Evolutionary conservation across 768 basidiomycete genomes (phyloP).

Genomic region (Boletus rubroflammeus): DNA sequence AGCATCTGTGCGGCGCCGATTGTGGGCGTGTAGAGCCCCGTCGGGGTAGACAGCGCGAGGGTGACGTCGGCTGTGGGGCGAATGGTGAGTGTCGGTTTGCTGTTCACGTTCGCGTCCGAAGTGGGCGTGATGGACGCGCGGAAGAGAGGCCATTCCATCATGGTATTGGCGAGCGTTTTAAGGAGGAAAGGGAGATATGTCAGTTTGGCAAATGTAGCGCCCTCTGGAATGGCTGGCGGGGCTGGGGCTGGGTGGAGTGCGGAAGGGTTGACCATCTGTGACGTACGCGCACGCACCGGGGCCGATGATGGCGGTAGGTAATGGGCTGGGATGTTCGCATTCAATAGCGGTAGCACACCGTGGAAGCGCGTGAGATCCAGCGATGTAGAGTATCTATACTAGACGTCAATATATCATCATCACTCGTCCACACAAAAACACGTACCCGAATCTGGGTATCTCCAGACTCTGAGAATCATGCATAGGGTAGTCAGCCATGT

Average conservation of each 20-base stretch:
- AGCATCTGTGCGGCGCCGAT: slow-evolving; percentile 50
- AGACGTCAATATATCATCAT: neutral
- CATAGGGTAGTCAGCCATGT: neutral
- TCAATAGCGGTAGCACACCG: slow-evolving; percentile 58
- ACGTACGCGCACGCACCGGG: slow-evolving; percentile 21
- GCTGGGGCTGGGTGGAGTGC: slow-evolving; percentile 38
- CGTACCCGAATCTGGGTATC: slow-evolving; percentile 81
- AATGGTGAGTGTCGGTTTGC: slow-evolving; percentile 66
- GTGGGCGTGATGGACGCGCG: slow-evolving; percentile 63
- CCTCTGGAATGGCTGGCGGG: slow-evolving; percentile 43
- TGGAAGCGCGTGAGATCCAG: slow-evolving; percentile 73
- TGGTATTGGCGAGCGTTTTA: slow-evolving; percentile 75
- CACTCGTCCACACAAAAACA: neutral
- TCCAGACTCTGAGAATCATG: slow-evolving; percentile 58
- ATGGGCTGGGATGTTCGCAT: slow-evolving; percentile 63
- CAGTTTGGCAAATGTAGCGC: slow-evolving; percentile 57
- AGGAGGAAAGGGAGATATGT: slow-evolving; percentile 83
- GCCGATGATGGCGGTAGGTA: slow-evolving; percentile 42
- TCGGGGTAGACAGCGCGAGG: slow-evolving; percentile 75
- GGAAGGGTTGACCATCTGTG: slow-evolving; percentile 36
- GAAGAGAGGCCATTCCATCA: slow-evolving; percentile 84
- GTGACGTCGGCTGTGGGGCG: slow-evolving; percentile 73
- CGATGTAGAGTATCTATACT: slow-evolving; percentile 61
- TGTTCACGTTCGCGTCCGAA: slow-evolving; percentile 6
- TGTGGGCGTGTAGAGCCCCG: slow-evolving; percentile 81